Conservation (phyloP, 495 filamentous ascomycete genomes). For the Daldinia grandis region DNA sequence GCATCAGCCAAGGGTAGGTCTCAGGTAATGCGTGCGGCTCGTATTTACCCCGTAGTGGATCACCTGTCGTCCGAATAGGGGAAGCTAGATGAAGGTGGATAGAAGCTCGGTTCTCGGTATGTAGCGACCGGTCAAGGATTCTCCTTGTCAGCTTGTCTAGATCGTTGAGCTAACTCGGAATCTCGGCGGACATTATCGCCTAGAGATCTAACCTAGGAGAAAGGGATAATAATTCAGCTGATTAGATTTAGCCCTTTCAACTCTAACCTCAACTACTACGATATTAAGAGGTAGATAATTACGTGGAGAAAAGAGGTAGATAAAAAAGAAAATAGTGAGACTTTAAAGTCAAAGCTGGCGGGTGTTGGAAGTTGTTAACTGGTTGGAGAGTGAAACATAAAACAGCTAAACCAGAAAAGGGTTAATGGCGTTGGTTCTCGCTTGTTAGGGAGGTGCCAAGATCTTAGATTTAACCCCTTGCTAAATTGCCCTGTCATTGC, state of each 20-base stretch:
- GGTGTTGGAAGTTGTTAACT: slow-evolving; percentile 9
- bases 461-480: slow-evolving; percentile 9
- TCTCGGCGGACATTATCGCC: slow-evolving; percentile 1
- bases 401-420: slow-evolving; percentile 3
- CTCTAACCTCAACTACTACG: neutral
- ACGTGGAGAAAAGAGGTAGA: neutral
- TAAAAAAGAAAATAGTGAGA: slow-evolving; percentile 19
- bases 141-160: slow-evolving; percentile 19
- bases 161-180: slow-evolving; percentile 5
- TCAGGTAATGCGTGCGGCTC: slow-evolving; percentile 44
- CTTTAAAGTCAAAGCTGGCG: slow-evolving; percentile 8
- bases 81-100: slow-evolving; percentile 11
- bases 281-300: neutral
- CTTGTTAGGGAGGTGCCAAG: slow-evolving; percentile 12
- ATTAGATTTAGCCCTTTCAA: neutral
- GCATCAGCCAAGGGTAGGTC: slow-evolving; percentile 43
- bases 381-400: slow-evolving; percentile 24
- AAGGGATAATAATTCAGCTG: neutral
- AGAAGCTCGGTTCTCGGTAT: slow-evolving; percentile 30
- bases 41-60: slow-evolving; percentile 33
- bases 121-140: slow-evolving; percentile 18
- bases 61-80: slow-evolving; percentile 18
- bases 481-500: slow-evolving; percentile 3
- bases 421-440: neutral
- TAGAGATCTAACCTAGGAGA: slow-evolving; percentile 1